A percentile compares a stretch with the other conserved stretches of the same genome.
Evolutionary conservation across 768 basidiomycete genomes (phyloP).

Genomic region (Agrocybe pediades): DNA sequence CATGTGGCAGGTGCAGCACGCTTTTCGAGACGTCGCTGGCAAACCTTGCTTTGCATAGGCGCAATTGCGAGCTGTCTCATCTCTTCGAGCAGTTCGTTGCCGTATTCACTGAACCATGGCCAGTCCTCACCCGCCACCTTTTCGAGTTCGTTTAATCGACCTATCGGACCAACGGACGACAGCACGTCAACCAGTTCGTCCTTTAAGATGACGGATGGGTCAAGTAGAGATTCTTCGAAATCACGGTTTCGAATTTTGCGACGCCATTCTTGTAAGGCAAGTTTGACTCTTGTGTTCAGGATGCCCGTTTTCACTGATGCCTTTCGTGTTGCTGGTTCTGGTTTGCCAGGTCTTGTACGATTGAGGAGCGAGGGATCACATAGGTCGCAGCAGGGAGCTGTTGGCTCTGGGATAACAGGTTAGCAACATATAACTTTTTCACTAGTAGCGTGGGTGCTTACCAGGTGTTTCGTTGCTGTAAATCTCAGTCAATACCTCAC

Average conservation of each 20-base stretch:
- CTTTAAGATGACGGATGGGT: constrained; percentile 11
- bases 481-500: constrained; percentile 16
- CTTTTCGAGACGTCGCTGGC: neutral
- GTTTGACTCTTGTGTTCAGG: constrained; percentile 1
- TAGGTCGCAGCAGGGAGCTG: constrained; percentile 27
- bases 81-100: constrained; percentile 8
- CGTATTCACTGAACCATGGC: constrained; percentile 21
- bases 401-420: constrained; percentile 9
- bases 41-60: neutral
- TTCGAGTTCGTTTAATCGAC: constrained; percentile 2
- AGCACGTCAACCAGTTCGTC: constrained; percentile 14
- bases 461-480: constrained; percentile 17
- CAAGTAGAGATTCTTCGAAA: constrained; percentile 10
- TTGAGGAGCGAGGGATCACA: constrained; percentile 17
- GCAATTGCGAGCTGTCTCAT: neutral
- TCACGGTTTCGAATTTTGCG: constrained; percentile 7
- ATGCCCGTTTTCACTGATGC: constrained; percentile 11
- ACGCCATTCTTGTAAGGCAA: constrained; percentile 15
- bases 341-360: constrained; percentile 11
- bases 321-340: neutral
- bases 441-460: constrained; percentile 1
- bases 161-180: constrained; percentile 19
- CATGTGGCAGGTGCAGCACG: neutral
- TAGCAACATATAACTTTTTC: neutral
- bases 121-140: constrained; percentile 15